phyloP scores from a whole-genome alignment of 2,329 filamentous ascomycete genomes.

The Penicillium freii region DNA sequence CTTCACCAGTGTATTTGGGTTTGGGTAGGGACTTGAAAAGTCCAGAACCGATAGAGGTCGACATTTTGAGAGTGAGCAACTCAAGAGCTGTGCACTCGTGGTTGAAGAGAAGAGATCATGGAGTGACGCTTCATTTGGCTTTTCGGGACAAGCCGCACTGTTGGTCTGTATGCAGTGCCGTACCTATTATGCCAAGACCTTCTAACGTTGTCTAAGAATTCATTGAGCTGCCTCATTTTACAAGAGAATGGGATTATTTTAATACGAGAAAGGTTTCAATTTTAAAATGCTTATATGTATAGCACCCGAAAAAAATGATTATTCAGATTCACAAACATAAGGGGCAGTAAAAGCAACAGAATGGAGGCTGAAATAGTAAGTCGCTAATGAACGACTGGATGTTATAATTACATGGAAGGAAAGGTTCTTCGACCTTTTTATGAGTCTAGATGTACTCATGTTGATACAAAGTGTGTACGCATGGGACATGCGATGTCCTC shows the following conservation, averaged over 20 bases:
- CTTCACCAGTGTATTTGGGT: conserved; percentile 85
- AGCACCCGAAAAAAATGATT: no score
- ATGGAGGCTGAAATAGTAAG: background rate
- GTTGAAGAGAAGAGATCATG: conserved; percentile 18
- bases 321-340: background rate
- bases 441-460: conserved; percentile 6
- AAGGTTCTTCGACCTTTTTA: background rate
- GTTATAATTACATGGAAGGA: conserved; percentile 19
- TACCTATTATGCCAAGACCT: conserved; percentile 10
- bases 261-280: background rate
- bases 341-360: background rate
- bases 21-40: conserved; percentile 80
- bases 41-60: conserved; percentile 64
- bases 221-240: background rate
- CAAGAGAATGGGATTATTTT: background rate
- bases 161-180: conserved; percentile 8
- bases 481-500: conserved; percentile 42
- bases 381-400: conserved; percentile 8
- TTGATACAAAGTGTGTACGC: conserved; percentile 36
- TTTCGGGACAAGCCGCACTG: conserved; percentile 20
- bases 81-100: conserved; percentile 17
- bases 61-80: conserved; percentile 48
- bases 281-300: fast-evolving
- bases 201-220: background rate
- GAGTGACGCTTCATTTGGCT: conserved; percentile 19